phyloP scores from a whole-genome alignment of 495 filamentous ascomycete species.

The Hypoxylon fragiforme region DNA sequence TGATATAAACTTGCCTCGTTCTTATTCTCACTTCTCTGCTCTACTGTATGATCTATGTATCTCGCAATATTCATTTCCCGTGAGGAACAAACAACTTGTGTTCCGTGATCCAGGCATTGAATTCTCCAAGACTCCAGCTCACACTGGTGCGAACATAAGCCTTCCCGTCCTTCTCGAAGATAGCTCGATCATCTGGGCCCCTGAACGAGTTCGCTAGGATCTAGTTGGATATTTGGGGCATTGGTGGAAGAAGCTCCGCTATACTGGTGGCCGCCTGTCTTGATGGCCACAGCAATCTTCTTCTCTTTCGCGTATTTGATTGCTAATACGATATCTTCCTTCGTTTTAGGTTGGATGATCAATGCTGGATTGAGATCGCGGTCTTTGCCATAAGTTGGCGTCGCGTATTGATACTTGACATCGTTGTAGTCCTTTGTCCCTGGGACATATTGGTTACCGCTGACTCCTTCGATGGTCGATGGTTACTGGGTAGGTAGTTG shows the following conservation, averaged over 20 bases:
- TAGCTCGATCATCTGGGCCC: conserved; percentile 29
- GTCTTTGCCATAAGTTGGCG: conserved; percentile 39
- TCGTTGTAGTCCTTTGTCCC: conserved; percentile 35
- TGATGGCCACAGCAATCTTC: conserved; percentile 43
- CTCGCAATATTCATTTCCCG: conserved; percentile 46
- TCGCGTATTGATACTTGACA: conserved; percentile 43
- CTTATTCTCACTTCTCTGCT: too few species aligned
- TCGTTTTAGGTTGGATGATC: conserved; percentile 42
- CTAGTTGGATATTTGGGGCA: conserved; percentile 43
- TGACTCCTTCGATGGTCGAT: conserved; percentile 35
- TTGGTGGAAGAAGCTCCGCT: conserved; percentile 45
- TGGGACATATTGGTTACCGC: conserved; percentile 34
- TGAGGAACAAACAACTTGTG: conserved; percentile 47
- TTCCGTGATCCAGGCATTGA: conserved; percentile 40
- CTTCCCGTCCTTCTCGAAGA: conserved; percentile 39
- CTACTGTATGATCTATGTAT: too few species aligned
- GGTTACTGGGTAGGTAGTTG: neutral
- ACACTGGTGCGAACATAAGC: conserved; percentile 42
- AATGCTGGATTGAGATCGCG: conserved; percentile 40
- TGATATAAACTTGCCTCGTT: too few species aligned
- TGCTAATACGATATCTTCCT: conserved; percentile 38
- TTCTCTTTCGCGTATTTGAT: conserved; percentile 43
- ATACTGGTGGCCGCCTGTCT: conserved; percentile 47
- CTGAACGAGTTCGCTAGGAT: conserved; percentile 41
- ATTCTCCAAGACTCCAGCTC: conserved; percentile 44